Conservation (phyloP, 176 grass and related monocot genomes). For the Lolium perenne region DNA sequence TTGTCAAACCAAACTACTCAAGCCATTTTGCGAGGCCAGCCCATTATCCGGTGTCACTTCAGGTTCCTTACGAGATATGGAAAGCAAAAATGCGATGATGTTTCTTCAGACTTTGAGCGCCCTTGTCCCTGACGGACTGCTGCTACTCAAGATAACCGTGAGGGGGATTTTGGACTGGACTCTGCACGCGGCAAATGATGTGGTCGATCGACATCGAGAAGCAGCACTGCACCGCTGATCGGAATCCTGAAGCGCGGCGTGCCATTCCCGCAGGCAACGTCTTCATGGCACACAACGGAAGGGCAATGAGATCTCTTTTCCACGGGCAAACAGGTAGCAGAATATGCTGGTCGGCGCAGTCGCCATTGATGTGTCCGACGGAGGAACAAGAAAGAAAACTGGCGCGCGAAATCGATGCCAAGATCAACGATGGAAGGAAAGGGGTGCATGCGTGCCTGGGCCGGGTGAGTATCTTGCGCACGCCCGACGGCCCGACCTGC, state of each 20-base stretch:
- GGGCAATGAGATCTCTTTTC: not conserved
- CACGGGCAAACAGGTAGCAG: not conserved
- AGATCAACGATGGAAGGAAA: not conserved
- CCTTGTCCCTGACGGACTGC: no score
- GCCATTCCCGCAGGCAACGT: not conserved
- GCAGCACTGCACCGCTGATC: not conserved
- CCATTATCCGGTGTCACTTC: no score
- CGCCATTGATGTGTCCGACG: not conserved
- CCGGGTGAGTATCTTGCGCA: not conserved
- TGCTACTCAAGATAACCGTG: no score
- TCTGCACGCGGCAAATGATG: no score
- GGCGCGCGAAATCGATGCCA: not conserved
- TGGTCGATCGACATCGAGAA: not conserved
- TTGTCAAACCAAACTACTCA: no score
- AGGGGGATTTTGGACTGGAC: no score
- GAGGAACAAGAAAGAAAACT: not conserved
- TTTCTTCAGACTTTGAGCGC: no score
- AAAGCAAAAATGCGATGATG: not conserved
- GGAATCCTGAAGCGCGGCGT: conserved; percentile 9
- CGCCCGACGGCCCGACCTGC: not conserved
- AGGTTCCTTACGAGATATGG: no score
- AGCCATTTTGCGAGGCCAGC: no score
- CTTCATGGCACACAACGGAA: not conserved
- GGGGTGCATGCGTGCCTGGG: no score
- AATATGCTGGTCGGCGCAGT: not conserved